Conservation (phyloP, 2,329 filamentous ascomycete species). For the Blastomyces emzantsi region DNA sequence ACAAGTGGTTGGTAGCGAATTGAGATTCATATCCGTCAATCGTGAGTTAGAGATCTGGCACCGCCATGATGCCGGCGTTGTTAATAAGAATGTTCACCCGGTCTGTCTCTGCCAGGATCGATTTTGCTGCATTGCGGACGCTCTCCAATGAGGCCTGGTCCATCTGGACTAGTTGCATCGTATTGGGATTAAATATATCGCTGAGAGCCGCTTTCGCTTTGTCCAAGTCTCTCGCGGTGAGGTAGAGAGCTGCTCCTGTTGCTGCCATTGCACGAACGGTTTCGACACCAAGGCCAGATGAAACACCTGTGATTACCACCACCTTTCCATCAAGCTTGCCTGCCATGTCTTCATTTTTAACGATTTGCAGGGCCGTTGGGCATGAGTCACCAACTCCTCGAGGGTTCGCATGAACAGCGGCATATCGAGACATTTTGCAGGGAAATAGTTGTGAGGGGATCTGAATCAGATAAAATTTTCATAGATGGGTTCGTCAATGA, state of each 20-base stretch:
- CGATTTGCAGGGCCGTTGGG: too few species aligned
- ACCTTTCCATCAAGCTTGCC: too few species aligned
- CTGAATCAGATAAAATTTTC: too few species aligned
- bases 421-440: too few species aligned
- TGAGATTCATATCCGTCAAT: constrained; percentile 31
- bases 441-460: too few species aligned
- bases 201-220: constrained; percentile 28
- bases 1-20: constrained; percentile 29
- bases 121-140: constrained; percentile 24
- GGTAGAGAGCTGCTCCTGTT: constrained; percentile 29
- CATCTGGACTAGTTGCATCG: constrained; percentile 23
- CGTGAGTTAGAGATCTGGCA: constrained; percentile 21
- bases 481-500: too few species aligned
- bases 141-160: constrained; percentile 28
- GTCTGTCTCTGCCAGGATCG: constrained; percentile 21
- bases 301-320: constrained; percentile 9
- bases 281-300: constrained; percentile 30
- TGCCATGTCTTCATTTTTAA: too few species aligned
- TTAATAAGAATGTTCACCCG: constrained; percentile 37
- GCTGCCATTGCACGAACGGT: constrained; percentile 31
- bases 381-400: too few species aligned
- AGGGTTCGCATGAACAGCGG: too few species aligned
- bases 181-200: constrained; percentile 18
- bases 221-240: constrained; percentile 30
- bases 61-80: constrained; percentile 36